Base-by-base conservation (phyloP, 1,284 basidiomycete species). In the Cryptococcus hybrid region DNA sequence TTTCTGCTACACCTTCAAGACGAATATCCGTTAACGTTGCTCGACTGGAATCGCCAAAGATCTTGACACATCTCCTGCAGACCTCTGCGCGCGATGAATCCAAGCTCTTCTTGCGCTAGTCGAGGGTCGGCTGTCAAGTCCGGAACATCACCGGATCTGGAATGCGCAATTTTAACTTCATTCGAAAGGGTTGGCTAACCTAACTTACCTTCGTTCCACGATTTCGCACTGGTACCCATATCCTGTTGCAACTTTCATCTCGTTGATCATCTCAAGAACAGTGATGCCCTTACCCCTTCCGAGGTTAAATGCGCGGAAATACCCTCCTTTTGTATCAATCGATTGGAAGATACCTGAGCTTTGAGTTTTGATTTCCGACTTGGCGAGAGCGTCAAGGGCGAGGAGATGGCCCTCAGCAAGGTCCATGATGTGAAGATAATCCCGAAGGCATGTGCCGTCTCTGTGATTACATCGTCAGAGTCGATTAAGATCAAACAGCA, bases 341-440 rank as follows among this genome's bases (percentile, higher is more conserved):
- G 74, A 65, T 12, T 74, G 70, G 51, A 78, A 77, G 68, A 78
- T 74, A 59, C 66, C 61, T 18, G 18, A 18, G 59, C 66, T 62
- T 18, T 18, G 18, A 37, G 65, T 51, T 34, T 58, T 42, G 36
- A 51, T 48, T 3, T 62, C 51, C 8, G 67, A 65, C 13, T 63
- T 62, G 44, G 73, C 73, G 58, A 82, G 80, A 15, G 92, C 92
- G 57, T 95, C 89, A 46, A 99, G 84, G 0, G 96, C 92, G 58
- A 94, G 86, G 57, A 97, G 82, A 79, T 99, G 96, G 7, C 96
- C 96, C 30, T 86, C 83, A 15, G 96, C 92, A 42, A 99, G 85
- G 77, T 99, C 96, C 76, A 98, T 86, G 60, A 99, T 86, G 78
- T 99, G 96, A 37, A 99, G 84, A 81, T 99, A 99, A 81, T 99